Evolutionary conservation across 2,329 filamentous ascomycete species (phyloP).

Genomic region (Paecilomyces sp.): DNA sequence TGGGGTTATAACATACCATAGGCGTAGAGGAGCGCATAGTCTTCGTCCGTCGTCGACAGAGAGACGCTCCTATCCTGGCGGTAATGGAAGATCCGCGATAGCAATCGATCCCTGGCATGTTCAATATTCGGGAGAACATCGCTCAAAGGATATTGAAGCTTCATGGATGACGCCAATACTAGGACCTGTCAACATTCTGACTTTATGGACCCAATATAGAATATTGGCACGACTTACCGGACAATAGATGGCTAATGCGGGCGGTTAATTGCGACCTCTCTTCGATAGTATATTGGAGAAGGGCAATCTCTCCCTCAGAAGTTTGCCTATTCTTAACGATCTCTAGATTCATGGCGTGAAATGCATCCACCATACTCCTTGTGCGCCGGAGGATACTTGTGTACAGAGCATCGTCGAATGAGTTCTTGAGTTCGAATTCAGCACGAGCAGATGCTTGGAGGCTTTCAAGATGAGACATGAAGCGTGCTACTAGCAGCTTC

Average conservation of each 20-base stretch:
- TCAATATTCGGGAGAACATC: slow-evolving; percentile 81
- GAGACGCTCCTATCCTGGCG: slow-evolving; percentile 58
- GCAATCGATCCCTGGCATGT: slow-evolving; percentile 69
- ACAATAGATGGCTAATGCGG: slow-evolving; percentile 80
- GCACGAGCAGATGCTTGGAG: slow-evolving; percentile 66
- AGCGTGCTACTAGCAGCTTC: slow-evolving; percentile 79
- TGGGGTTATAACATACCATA: slow-evolving; percentile 53
- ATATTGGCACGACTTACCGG: slow-evolving; percentile 33
- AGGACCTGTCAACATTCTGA: slow-evolving; percentile 38
- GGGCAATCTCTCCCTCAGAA: slow-evolving; percentile 70
- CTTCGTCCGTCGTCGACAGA: slow-evolving; percentile 44
- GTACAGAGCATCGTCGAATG: slow-evolving; percentile 71
- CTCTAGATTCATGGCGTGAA: slow-evolving; percentile 93
- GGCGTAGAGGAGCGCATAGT: slow-evolving; percentile 88
- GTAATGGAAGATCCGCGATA: slow-evolving; percentile 85
- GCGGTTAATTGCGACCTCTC: slow-evolving; percentile 78
- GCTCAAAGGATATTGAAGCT: slow-evolving; percentile 87
- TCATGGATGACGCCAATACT: slow-evolving; percentile 87
- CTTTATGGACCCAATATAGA: not conserved
- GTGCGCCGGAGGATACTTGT: slow-evolving; percentile 71
- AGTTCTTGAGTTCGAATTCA: slow-evolving; percentile 82
- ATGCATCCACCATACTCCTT: slow-evolving; percentile 79
- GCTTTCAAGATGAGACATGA: slow-evolving; percentile 63
- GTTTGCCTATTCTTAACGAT: slow-evolving; percentile 71
- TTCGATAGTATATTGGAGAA: slow-evolving; percentile 69